Conservation (phyloP, 1,284 basidiomycete species). For the Filobasidium uniguttulatum region DNA sequence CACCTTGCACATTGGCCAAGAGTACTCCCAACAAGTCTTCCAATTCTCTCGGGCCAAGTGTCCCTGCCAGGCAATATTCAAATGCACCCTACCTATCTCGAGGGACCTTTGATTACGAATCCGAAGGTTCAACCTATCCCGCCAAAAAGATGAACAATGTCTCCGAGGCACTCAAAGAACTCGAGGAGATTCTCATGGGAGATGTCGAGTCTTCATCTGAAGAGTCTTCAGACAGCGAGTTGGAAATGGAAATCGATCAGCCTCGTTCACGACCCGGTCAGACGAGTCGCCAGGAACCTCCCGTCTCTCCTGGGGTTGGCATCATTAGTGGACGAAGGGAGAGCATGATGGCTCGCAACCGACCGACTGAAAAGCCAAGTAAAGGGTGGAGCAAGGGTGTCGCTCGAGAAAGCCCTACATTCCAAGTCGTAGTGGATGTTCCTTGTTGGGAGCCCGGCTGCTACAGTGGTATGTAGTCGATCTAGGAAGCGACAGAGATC, state of each 20-base stretch:
- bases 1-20: no score
- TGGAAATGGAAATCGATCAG: background rate
- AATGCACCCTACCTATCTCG: background rate
- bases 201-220: slow-evolving; percentile 12
- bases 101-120: background rate
- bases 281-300: no score
- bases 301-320: background rate
- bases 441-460: slow-evolving; percentile 35
- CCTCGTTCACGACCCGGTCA: no score
- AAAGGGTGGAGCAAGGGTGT: slow-evolving; percentile 12
- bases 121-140: background rate
- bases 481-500: background rate
- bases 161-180: slow-evolving; percentile 4
- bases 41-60: no score
- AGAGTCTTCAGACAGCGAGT: slow-evolving; percentile 5
- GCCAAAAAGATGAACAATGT: slow-evolving; percentile 4
- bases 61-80: no score
- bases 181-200: slow-evolving; percentile 12
- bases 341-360: background rate
- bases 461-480: slow-evolving; percentile 29
- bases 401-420: slow-evolving; percentile 24
- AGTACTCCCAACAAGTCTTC: no score
- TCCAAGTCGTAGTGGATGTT: slow-evolving; percentile 35
- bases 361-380: background rate
- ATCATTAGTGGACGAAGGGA: background rate